phyloP scores from a whole-genome alignment of 129 eudicot genomes.

The Pittosporum tobira region DNA sequence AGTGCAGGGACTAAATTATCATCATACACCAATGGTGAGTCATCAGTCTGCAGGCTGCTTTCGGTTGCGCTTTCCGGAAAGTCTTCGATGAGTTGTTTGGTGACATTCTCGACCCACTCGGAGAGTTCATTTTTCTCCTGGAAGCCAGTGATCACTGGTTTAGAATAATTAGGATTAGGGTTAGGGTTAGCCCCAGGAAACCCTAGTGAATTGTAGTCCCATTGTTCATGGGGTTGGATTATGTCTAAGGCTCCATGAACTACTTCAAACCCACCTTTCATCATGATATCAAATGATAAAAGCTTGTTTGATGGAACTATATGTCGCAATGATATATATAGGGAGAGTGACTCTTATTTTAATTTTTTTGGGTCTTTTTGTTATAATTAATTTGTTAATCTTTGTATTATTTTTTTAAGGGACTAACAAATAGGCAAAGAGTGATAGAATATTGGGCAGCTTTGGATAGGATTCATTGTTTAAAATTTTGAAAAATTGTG shows the following conservation, averaged over 20 bases:
- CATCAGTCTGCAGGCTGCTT: constrained; percentile 29
- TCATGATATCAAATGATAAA: constrained; percentile 14
- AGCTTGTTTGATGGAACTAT: not conserved
- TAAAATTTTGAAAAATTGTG: not conserved
- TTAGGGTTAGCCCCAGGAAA: constrained; percentile 12
- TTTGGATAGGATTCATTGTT: too few species aligned
- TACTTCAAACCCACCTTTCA: constrained; percentile 42
- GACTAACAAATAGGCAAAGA: too few species aligned
- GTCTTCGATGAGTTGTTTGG: constrained; percentile 69
- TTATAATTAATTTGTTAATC: too few species aligned
- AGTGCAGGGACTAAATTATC: constrained; percentile 20
- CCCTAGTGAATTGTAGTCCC: constrained; percentile 35
- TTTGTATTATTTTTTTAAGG: too few species aligned
- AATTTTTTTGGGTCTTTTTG: too few species aligned
- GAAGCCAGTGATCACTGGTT: constrained; percentile 11
- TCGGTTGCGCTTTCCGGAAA: constrained; percentile 42
- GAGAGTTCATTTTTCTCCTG: constrained; percentile 52
- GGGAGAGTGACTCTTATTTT: not conserved
- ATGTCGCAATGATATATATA: not conserved
- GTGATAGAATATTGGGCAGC: too few species aligned
- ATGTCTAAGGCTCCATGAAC: constrained; percentile 37
- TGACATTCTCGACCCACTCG: constrained; percentile 74
- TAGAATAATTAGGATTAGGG: constrained; percentile 7
- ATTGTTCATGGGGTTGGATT: constrained; percentile 55
- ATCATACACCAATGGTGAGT: constrained; percentile 11